Evolutionary conservation across 2,329 filamentous ascomycete genomes (phyloP), one percentile per base, ranked within the genome.

Genomic region (Aureobasidium pullulans): DNA sequence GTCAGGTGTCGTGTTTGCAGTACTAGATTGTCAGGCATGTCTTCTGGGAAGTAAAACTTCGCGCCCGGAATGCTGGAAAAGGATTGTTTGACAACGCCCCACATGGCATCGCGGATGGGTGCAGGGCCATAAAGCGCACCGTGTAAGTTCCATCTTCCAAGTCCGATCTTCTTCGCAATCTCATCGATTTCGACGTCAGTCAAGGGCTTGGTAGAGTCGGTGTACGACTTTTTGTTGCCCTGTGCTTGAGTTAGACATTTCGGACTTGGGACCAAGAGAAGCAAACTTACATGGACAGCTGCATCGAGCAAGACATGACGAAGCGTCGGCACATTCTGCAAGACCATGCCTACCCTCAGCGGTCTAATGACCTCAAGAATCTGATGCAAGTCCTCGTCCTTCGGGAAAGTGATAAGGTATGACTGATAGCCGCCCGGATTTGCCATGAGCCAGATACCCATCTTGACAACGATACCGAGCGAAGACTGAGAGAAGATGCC

Each of bases 371-470:
- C 76, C 57, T 81, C 77, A 53, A 79, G 72, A 39, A 78, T 71
- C 42, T 77, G 70, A 9, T 75, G 69, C 7, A 82, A 72, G 61
- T 81, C 77, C 39, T 79, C 76, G 36, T 81, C 79, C 36, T 70
- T 73, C 0, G 76, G 75, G 36, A 82, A 75, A 0, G 77, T 79
- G 63, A 75, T 70, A 42, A 74, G 62, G 52, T 73, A 73, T 10
- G 68, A 68, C 68, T 80, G 76, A 61, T 78, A 77, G 1, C 76
- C 78, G 9, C 75, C 77, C 0, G 78, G 78, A 47, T 80, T 79
- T 1, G 76, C 76, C 80, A 82, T 82, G 36, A 83, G 70, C 69
- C 72, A 76, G 63, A 82, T 74, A 0, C 80, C 81, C 74, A 83
- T 79, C 67, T 83, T 82, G 6, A 66, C 66, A 2, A 72, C 70